Base-by-base conservation (phyloP, 129 eudicot genomes). In the Sambucus nigra region DNA sequence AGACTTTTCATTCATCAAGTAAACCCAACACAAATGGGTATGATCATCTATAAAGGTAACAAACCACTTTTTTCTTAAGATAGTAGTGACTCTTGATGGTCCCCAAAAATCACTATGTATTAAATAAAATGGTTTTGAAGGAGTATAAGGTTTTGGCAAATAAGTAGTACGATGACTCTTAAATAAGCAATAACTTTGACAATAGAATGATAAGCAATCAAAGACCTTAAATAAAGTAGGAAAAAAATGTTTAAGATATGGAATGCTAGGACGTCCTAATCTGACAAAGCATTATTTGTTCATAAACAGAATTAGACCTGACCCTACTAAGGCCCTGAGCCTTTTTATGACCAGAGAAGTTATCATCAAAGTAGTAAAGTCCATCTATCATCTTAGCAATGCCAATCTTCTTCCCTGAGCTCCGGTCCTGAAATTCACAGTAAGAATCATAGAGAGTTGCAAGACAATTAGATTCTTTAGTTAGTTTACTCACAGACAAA, bases 51-150 rank as follows among this genome's bases (percentile, higher is more conserved):
- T 59, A 14, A 42, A 59, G 0, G 53, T 41, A 0, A 59, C 41
- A 27, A 44, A 59, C 53, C 64, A 44, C 45, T 42, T 59, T 45
- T 42, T 59, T 16, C 32, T 23, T 0, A 32, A 57, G 0, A 21
- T 0, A 25, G 41, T 59, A 45, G 24, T 45, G 9, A 59, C 44
- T 27, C 40, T 42, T 25, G n/a, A n/a, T n/a, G n/a, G n/a, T n/a
- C n/a, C n/a, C n/a, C n/a, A n/a, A n/a, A n/a, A n/a, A n/a, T n/a
- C n/a, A 45, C 5, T 3, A 10, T 45, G 41, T 6, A 59, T 7
- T 26, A 59, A 45, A 24, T 44, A 45, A 59, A 44, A 59, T 35
- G 53, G 53, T 27, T 59, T 59, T 42, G 54, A 59, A 24, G 53
- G 1, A 23, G 2, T 15, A 17, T n/a, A 45, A 9, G 53, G 7